Evolutionary conservation across 2,329 filamentous ascomycete species (phyloP), one percentile per base, ranked within the genome.

Genomic region (Clonostachys chloroleuca): DNA sequence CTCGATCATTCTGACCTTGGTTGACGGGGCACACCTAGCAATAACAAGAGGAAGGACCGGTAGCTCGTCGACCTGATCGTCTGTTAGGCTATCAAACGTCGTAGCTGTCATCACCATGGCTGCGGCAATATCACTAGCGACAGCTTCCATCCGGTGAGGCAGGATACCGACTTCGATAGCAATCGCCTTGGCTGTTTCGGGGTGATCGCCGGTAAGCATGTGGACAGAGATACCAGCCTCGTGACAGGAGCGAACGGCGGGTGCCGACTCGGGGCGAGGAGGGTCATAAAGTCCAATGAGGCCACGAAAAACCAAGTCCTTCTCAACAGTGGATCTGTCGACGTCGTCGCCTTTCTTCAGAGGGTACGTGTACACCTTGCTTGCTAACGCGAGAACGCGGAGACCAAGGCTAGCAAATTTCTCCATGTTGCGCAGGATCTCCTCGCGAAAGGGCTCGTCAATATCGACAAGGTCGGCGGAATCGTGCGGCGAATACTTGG

Each of bases 1-100:
- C 52, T 86, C 82, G 52, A 89, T 86, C 85, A 89, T 88, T 47
- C 84, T 76, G 16, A 86, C 83, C 62, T 89, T 89, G 12, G 85
- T 88, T 45, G 79, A 75, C 2, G 86, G 85, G 4, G 83, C 81
- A 56, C 84, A 88, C 24, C 84, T 75, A 35, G 84, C 84, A 51
- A 87, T 83, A 5, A 88, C 84, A 3, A 88, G 69, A 5, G 84
- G 84, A 1, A 88, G 66, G 4, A 83, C 76, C 1, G 83, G 82
- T 9, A 88, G 72, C 12, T 69, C 56, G 52, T 88, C 84, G 34
- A 88, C 80, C 54, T 87, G 73, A 0, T 80, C 74, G 37, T 87
- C 81, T 2, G 72, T 73, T 20, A 87, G 65, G 18, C 75, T 74
- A 57, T 87, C 84, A 49, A 88, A 87, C 48, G 82, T 72, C 12